phyloP scores from a whole-genome alignment of 2,329 filamentous ascomycete species.

The Botrytis hyacinthi region DNA sequence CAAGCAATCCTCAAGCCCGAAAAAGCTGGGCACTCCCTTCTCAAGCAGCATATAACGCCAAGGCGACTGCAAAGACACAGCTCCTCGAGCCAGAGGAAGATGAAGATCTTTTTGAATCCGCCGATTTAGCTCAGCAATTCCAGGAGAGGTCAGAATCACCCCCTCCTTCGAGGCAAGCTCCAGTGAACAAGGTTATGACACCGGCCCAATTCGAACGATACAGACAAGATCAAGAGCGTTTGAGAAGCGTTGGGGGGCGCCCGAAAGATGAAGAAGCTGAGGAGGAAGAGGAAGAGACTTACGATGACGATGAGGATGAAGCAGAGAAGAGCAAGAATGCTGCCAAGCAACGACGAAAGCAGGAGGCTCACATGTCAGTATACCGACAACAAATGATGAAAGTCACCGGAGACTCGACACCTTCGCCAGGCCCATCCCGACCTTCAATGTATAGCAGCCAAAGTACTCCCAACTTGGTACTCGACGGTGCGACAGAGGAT shows the following conservation, averaged over 20 bases:
- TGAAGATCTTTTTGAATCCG: slow-evolving; percentile 35
- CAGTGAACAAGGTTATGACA: slow-evolving; percentile 80
- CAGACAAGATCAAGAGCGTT: slow-evolving; percentile 69
- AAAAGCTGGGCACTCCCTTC: slow-evolving; percentile 36
- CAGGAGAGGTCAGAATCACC: slow-evolving; percentile 29
- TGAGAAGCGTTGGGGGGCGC: slow-evolving; percentile 46
- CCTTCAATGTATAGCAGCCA: slow-evolving; percentile 55
- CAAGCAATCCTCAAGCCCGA: slow-evolving; percentile 27
- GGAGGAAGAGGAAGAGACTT: slow-evolving; percentile 59
- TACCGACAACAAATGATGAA: slow-evolving; percentile 98
- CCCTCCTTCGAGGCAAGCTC: slow-evolving; percentile 31
- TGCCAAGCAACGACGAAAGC: slow-evolving; percentile 76
- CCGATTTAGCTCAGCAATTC: slow-evolving; percentile 35
- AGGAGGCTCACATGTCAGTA: slow-evolving; percentile 85
- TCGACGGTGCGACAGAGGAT: slow-evolving; percentile 44
- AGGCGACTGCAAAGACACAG: slow-evolving; percentile 29
- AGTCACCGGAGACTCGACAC: slow-evolving; percentile 71
- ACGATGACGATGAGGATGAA: slow-evolving; percentile 77
- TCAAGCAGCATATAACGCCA: slow-evolving; percentile 26
- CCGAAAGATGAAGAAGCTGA: slow-evolving; percentile 56
- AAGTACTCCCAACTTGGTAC: slow-evolving; percentile 60
- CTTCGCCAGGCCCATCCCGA: slow-evolving; percentile 44
- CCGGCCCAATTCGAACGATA: slow-evolving; percentile 83
- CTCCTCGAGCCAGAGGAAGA: slow-evolving; percentile 32
- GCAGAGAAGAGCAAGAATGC: slow-evolving; percentile 70